These are phyloP conservation scores for Carex myosuroides DNA, from an alignment of 176 grass and related monocot genomes.

Conservation along the genomic window DNA sequence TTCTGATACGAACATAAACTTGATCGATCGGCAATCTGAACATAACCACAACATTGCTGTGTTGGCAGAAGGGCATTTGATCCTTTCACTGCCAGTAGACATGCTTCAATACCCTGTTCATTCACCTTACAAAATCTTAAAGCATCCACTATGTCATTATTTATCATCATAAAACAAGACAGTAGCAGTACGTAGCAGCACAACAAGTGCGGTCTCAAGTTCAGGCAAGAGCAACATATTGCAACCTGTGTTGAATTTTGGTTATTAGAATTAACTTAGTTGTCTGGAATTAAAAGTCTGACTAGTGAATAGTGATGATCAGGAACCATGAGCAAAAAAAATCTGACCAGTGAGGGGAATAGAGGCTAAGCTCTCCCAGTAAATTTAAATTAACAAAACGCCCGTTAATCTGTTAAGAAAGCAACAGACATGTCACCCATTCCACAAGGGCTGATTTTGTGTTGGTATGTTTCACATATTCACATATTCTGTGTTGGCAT, in stretches of 20 bases:
- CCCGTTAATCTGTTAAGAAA: no score
- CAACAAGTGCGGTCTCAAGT: not conserved
- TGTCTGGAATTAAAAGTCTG: no score
- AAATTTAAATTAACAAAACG: no score
- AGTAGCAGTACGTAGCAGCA: not conserved
- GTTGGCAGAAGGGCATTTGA: not conserved
- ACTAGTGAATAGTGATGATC: no score
- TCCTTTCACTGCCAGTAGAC: not conserved
- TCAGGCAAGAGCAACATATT: not conserved
- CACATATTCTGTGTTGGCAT: no score
- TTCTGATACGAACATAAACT: not conserved
- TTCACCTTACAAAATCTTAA: not conserved
- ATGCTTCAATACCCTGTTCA: not conserved
- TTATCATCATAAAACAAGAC: not conserved
- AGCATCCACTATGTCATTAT: not conserved
- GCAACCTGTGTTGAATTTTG: not conserved
- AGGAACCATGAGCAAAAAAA: no score
- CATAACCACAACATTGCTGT: not conserved
- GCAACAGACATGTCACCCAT: no score
- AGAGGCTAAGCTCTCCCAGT: no score
- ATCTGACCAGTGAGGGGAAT: no score
- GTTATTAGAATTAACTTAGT: no score
- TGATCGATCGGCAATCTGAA: not conserved
- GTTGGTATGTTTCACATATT: no score
- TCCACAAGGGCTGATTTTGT: no score